Evolutionary conservation across 2,329 filamentous ascomycete species (phyloP).

Genomic region (Neoarthrinium moseri): DNA sequence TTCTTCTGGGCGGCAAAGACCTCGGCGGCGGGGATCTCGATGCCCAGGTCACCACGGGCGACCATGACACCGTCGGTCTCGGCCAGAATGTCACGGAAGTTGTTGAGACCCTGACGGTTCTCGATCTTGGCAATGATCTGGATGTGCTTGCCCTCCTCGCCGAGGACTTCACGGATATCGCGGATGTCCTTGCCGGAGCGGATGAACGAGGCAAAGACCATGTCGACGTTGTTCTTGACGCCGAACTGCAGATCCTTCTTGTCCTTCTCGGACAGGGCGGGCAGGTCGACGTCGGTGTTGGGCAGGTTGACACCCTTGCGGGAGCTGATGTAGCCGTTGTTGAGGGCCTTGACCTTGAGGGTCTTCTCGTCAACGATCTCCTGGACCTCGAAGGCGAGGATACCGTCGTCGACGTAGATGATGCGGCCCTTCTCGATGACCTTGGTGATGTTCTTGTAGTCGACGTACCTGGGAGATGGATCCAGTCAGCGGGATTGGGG

Average conservation of each 20-base stretch:
- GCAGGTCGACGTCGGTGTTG: constrained; percentile 97
- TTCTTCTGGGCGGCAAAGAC: constrained; percentile 99
- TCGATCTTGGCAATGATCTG: constrained; percentile 99
- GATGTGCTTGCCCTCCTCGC: constrained; percentile 89
- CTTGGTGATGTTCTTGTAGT: constrained; percentile 99
- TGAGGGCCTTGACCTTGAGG: constrained; percentile 80
- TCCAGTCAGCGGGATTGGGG: background rate
- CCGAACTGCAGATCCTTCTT: constrained; percentile 91
- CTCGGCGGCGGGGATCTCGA: constrained; percentile 97
- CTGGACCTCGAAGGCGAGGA: constrained; percentile 93
- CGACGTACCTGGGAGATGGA: constrained; percentile 73
- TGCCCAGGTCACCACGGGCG: constrained; percentile 95
- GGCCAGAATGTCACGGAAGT: constrained; percentile 94
- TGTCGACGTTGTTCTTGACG: constrained; percentile 98
- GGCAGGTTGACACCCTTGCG: constrained; percentile 99
- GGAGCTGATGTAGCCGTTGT: constrained; percentile 98
- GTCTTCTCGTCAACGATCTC: constrained; percentile 87
- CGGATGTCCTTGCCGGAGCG: constrained; percentile 88
- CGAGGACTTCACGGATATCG: constrained; percentile 88
- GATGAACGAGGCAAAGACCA: constrained; percentile 99
- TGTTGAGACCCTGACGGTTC: constrained; percentile 99
- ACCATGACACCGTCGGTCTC: constrained; percentile 99
- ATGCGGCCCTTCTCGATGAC: constrained; percentile 88
- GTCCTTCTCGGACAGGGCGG: constrained; percentile 97
- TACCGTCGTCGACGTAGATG: constrained; percentile 98